Base-by-base conservation (phyloP, 352 stramenopile genomes). In the Phytopythium oedochilum region DNA sequence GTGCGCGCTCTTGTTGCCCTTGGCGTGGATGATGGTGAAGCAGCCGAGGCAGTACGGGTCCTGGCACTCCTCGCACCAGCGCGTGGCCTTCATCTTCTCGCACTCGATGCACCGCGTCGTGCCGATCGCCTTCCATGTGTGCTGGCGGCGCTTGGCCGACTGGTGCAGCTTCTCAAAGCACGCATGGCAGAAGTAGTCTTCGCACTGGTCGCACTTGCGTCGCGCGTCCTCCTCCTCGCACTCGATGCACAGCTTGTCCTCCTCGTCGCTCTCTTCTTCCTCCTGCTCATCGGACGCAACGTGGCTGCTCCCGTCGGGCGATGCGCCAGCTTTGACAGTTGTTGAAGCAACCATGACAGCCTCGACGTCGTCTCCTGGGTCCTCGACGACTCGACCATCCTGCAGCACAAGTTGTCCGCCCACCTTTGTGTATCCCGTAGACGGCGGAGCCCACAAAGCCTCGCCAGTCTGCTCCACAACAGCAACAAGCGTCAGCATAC, bases 11-110 rank as follows among this genome's bases (percentile, higher is more conserved):
- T 94, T 94, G 63, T 91, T 89, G 34, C 82, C 82, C 53, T 90
- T 92, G 26, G 77, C 70, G 46, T 94, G 82, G 44, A 92, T 92
- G 50, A 94, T 91, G 32, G 68, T 83, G 58, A 87, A 94, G 47
- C 82, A 92, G 4, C 80, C 80, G 17, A 92, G 69, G 55, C 80
- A 92, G 56, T 92, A 94, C 42, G 79, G 82, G 44, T 94, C 84
- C 44, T 85, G 68, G 55, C 82, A 94, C 25, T 78, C 67, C 42
- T 68, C 73, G 52, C 82, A 92, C 77, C 75, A 94, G 28, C 81
- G 66, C 14, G 84, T 92, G 17, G 82, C 84, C 42, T 84, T 83
- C 73, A 92, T 89, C 57, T 89, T 92, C 59, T 94, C 84, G 49
- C 84, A 92, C 58, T 92, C 82, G 40, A 92, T 79, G 57, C 84